Evolutionary conservation across 148 eudicot species (phyloP).

Genomic region (Persicaria maculosa): DNA sequence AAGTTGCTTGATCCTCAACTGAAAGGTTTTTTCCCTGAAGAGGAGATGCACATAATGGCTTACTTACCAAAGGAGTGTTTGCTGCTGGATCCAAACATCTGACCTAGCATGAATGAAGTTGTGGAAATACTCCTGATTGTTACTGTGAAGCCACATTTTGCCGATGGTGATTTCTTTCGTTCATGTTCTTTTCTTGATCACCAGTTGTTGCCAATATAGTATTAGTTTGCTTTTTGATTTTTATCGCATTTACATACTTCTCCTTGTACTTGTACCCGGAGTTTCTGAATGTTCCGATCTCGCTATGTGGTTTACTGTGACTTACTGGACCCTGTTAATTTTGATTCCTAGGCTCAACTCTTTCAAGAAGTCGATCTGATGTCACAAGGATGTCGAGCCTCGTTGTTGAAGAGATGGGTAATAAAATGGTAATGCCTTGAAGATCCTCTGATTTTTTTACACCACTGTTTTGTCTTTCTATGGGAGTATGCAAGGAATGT

Average conservation of each 20-base stretch:
- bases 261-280: not conserved
- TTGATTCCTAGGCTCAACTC: slow-evolving; percentile 43
- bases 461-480: not conserved
- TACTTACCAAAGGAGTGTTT: too few relatives aligned
- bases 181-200: not conserved
- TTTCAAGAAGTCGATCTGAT: slow-evolving; percentile 64
- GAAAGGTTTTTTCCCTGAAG: too few relatives aligned
- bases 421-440: slow-evolving; percentile 44
- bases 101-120: too few relatives aligned
- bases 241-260: not conserved
- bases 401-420: slow-evolving; percentile 40
- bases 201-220: not conserved
- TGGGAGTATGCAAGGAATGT: too few relatives aligned
- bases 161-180: not conserved
- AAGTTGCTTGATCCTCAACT: too few relatives aligned
- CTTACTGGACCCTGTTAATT: slow-evolving; percentile 8
- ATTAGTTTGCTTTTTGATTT: not conserved
- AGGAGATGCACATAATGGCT: too few relatives aligned
- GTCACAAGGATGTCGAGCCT: slow-evolving; percentile 39
- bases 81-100: too few relatives aligned
- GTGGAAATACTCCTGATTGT: too few relatives aligned
- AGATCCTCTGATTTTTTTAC: not conserved
- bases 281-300: not conserved
- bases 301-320: not conserved
- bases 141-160: slow-evolving; percentile 62